A percentile compares a stretch with the other conserved stretches of the same genome.
Conservation (phyloP, 1,284 basidiomycete species). For the Melanopsichium pennsylvanicum region DNA sequence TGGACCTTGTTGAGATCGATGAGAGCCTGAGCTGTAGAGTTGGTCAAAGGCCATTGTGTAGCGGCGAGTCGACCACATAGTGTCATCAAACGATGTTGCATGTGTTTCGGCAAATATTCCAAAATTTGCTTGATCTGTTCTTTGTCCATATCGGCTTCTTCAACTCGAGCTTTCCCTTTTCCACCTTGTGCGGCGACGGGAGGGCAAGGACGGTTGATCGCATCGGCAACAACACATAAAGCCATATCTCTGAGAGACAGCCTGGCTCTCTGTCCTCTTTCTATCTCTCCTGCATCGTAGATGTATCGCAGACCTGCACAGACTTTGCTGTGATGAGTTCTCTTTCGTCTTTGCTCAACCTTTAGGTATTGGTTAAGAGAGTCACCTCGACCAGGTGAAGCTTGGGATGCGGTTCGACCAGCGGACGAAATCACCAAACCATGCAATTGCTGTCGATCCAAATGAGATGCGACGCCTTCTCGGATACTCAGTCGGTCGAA, state of each 20-base stretch:
- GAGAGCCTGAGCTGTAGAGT: slow-evolving; percentile 20
- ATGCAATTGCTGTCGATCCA: slow-evolving; percentile 2
- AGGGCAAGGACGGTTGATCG: slow-evolving; percentile 6
- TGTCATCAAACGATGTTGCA: slow-evolving; percentile 20
- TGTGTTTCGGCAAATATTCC: slow-evolving; percentile 26
- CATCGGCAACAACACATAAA: slow-evolving; percentile 31
- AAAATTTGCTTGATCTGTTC: slow-evolving; percentile 10
- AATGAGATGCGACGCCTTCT: slow-evolving; percentile 1
- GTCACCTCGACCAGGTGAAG: too few relatives aligned
- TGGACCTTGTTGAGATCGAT: not conserved
- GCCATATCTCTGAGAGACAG: slow-evolving; percentile 25
- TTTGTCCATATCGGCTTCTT: not conserved
- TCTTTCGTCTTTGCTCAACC: too few relatives aligned
- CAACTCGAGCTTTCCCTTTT: not conserved
- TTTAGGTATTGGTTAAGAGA: too few relatives aligned
- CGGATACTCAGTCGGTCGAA: slow-evolving; percentile 30
- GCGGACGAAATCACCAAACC: not conserved
- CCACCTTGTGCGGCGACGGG: too few relatives aligned
- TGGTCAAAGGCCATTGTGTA: slow-evolving; percentile 19
- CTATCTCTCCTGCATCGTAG: not conserved
- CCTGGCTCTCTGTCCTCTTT: too few relatives aligned
- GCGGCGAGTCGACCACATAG: slow-evolving; percentile 25
- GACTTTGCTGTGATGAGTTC: not conserved
- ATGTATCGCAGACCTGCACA: slow-evolving; percentile 17
- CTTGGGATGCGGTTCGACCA: too few relatives aligned